Evolutionary conservation across 495 filamentous ascomycete species (phyloP).

Genomic region (Paragyromitra xinjiangensis): DNA sequence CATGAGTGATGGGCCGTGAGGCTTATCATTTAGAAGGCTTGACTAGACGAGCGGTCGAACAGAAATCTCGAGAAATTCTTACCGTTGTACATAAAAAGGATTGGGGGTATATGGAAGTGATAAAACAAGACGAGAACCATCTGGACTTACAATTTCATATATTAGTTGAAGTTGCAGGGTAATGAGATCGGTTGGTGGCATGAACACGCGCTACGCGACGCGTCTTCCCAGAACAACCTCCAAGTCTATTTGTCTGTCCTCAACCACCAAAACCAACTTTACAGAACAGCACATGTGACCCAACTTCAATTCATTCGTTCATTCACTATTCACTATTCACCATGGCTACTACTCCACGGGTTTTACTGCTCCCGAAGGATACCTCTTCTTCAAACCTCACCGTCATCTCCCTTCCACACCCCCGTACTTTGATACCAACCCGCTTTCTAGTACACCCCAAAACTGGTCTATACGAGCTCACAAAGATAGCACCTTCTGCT

Average conservation of each 20-base stretch:
- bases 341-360: slow-evolving; percentile 63
- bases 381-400: slow-evolving; percentile 67
- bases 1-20: not conserved
- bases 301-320: not conserved
- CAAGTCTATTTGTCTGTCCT: not conserved
- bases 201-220: not conserved
- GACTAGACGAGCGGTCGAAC: not conserved
- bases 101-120: not conserved
- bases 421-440: slow-evolving; percentile 69
- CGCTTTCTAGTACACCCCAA: slow-evolving; percentile 84
- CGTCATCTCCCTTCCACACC: slow-evolving; percentile 81
- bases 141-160: not conserved
- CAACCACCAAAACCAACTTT: not conserved
- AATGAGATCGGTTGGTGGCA: not conserved
- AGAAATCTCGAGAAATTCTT: not conserved
- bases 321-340: not conserved
- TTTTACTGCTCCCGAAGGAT: slow-evolving; percentile 82
- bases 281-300: not conserved
- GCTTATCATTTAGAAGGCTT: slow-evolving; percentile 2
- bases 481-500: slow-evolving; percentile 72
- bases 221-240: slow-evolving; percentile 11
- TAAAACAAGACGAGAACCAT: not conserved
- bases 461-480: slow-evolving; percentile 88
- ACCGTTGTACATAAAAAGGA: too few relatives aligned
- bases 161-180: not conserved